These are phyloP conservation scores for Sphenostylis stenocarpa DNA, from an alignment of 306 rosid species.

Conservation along the genomic window DNA sequence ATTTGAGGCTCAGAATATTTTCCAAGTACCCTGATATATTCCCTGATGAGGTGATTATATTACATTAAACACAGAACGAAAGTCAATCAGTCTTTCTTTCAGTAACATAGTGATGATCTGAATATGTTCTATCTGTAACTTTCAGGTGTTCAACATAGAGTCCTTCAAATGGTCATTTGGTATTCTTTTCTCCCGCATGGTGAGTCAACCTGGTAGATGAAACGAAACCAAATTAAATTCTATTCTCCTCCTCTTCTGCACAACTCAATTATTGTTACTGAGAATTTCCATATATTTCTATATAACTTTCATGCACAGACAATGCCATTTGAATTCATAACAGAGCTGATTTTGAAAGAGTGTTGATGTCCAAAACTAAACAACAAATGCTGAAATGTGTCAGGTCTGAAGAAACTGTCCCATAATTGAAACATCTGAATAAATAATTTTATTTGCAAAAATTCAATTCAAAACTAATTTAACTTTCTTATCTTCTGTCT, in stretches of 20 bases:
- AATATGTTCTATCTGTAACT: conserved; percentile 34
- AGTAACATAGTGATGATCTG: neutral
- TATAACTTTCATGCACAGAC: neutral
- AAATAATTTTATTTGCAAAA: conserved; percentile 1
- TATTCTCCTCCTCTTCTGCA: conserved; percentile 12
- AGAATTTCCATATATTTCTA: neutral
- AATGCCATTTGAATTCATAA: conserved; percentile 1
- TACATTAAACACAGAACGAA: neutral
- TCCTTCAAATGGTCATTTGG: conserved; percentile 98
- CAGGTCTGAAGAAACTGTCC: neutral
- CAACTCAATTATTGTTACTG: neutral
- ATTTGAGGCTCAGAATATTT: conserved; percentile 83
- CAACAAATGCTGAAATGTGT: neutral
- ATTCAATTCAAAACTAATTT: neutral
- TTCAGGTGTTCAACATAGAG: conserved; percentile 86
- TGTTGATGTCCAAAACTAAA: conserved; percentile 5
- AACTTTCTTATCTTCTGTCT: neutral
- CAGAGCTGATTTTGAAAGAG: neutral
- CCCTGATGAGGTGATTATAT: conserved; percentile 81
- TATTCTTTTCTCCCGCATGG: conserved; percentile 96
- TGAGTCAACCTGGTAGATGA: conserved; percentile 45
- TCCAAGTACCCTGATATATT: conserved; percentile 81
- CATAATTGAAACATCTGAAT: neutral
- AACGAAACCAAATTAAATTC: conserved; percentile 9
- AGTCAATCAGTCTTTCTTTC: conserved; percentile 8